phyloP scores from a whole-genome alignment of 2,329 filamentous ascomycete genomes.

The Epichloe sp. region DNA sequence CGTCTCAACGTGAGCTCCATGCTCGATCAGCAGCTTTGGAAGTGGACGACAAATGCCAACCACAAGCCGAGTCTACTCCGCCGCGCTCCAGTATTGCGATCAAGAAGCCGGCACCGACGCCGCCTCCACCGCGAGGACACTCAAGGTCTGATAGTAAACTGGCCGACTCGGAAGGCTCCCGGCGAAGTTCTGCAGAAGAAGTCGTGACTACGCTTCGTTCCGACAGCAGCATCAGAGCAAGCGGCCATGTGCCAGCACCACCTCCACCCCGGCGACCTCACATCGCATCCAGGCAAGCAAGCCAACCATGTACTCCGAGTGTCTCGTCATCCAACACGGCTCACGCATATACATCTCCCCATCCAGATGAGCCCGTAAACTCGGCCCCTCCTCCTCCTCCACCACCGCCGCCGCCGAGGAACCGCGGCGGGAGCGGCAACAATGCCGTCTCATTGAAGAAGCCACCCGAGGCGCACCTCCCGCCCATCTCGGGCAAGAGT shows the following conservation, averaged over 20 bases:
- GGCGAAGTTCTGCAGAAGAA: slow-evolving; percentile 39
- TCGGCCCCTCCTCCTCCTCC: slow-evolving; percentile 22
- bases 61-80: not conserved
- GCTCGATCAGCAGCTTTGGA: slow-evolving; percentile 29
- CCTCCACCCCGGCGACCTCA: slow-evolving; percentile 41
- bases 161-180: slow-evolving; percentile 25
- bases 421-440: slow-evolving; percentile 33
- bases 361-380: too few relatives aligned
- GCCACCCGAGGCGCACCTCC: slow-evolving; percentile 8
- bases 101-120: slow-evolving; percentile 34
- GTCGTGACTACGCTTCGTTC: slow-evolving; percentile 25
- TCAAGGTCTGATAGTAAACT: slow-evolving; percentile 31
- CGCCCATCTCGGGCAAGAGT: slow-evolving; percentile 20
- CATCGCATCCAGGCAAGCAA: slow-evolving; percentile 21
- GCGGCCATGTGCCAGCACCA: slow-evolving; percentile 33
- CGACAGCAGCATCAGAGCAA: slow-evolving; percentile 30
- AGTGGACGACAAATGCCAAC: not conserved
- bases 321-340: slow-evolving; percentile 6
- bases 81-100: slow-evolving; percentile 14
- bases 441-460: slow-evolving; percentile 23
- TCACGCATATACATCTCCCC: slow-evolving; percentile 7
- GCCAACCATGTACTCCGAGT: slow-evolving; percentile 9
- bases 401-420: slow-evolving; percentile 35
- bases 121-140: slow-evolving; percentile 37
- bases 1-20: slow-evolving; percentile 37